Evolutionary conservation across 371 early-diverging fungal genomes (phyloP).

Genomic region (Mucor velutinosus): DNA sequence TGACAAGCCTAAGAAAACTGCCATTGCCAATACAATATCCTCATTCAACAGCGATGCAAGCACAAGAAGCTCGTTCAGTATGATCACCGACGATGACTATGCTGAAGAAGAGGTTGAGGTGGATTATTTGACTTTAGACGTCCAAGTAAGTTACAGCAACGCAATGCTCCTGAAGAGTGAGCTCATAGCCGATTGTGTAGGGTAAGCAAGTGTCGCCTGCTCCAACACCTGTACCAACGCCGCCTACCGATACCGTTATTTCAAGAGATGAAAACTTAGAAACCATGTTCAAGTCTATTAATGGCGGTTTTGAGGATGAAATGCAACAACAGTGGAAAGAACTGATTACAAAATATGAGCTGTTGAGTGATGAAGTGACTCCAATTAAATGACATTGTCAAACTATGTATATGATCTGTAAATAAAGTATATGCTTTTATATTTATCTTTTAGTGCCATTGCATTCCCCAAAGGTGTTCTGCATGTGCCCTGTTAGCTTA

Average conservation of each 20-base stretch:
- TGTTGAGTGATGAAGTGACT: background rate
- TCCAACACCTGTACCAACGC: background rate
- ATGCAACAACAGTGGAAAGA: slow-evolving; percentile 28
- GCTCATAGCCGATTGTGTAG: background rate
- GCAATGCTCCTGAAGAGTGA: background rate
- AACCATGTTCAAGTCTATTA: slow-evolving; percentile 4
- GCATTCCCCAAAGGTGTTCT: background rate
- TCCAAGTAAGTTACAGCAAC: background rate
- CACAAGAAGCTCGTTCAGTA: slow-evolving; percentile 18
- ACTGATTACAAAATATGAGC: slow-evolving; percentile 17
- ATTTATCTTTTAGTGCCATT: background rate
- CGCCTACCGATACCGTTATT: background rate
- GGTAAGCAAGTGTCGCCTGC: background rate
- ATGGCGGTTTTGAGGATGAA: slow-evolving; percentile 22
- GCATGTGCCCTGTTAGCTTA: too few relatives aligned
- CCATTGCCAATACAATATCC: slow-evolving; percentile 14
- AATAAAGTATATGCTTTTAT: background rate
- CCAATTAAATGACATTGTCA: background rate
- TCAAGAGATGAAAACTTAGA: slow-evolving; percentile 5
- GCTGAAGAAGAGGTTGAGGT: slow-evolving; percentile 7
- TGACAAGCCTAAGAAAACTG: background rate
- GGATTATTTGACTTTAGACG: slow-evolving; percentile 11
- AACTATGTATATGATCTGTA: background rate
- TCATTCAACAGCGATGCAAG: slow-evolving; percentile 19
- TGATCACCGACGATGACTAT: slow-evolving; percentile 9